Evolutionary conservation across 208 protist species (phyloP).

Genomic region (Crithidia mellificae): DNA sequence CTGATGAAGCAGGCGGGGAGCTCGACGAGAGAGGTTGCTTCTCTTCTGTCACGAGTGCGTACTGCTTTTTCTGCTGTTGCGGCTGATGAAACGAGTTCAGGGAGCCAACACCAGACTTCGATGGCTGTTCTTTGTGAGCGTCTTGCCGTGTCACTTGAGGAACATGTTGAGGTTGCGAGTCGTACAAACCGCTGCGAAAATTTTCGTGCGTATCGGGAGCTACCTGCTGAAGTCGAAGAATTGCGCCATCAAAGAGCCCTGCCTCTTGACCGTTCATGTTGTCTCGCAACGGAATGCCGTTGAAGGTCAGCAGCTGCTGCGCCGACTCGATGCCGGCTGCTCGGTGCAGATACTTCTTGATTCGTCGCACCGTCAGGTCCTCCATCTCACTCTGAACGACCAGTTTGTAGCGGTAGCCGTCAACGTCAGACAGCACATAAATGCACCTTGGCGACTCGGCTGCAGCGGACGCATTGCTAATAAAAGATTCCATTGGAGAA

Average conservation of each 20-base stretch:
- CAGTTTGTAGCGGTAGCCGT: conserved; percentile 84
- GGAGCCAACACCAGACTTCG: too few species aligned
- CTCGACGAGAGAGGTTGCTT: too few species aligned
- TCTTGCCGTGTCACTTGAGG: too few species aligned
- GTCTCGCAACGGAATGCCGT: conserved; percentile 39
- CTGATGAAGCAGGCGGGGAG: too few species aligned
- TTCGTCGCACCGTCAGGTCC: conserved; percentile 43
- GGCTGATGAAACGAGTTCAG: too few species aligned
- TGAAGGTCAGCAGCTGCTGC: conserved; percentile 64
- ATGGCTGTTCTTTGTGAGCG: too few species aligned
- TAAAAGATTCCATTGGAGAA: not conserved
- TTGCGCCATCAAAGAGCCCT: conserved; percentile 59
- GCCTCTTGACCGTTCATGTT: conserved; percentile 43
- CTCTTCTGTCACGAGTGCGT: too few species aligned
- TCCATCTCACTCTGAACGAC: conserved; percentile 72
- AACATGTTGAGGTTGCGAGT: too few species aligned
- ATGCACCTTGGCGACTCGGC: conserved; percentile 20
- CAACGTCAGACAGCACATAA: conserved; percentile 72
- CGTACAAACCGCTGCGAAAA: too few species aligned
- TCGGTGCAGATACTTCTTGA: conserved; percentile 78
- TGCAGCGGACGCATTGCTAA: not conserved
- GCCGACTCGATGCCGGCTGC: conserved; percentile 41
- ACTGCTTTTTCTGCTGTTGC: too few species aligned
- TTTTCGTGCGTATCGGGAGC: not conserved
- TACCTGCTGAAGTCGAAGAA: conserved; percentile 50